phyloP scores from a whole-genome alignment of 305 asterid species.

The Solanum hybrid region DNA sequence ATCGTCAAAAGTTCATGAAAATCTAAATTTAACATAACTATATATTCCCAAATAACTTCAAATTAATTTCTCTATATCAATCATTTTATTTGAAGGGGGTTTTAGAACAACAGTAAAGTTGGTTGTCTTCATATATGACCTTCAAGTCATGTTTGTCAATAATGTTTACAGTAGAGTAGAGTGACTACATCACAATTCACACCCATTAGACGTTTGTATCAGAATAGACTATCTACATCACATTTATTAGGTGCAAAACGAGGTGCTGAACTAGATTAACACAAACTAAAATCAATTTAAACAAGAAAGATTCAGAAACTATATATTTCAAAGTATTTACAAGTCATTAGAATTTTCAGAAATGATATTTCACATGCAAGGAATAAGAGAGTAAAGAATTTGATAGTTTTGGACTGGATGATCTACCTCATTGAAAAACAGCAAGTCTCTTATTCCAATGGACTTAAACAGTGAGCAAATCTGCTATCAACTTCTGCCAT shows the following conservation, averaged over 20 bases:
- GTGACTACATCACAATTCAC: background rate
- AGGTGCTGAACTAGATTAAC: background rate
- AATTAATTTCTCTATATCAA: background rate
- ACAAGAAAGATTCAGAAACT: background rate
- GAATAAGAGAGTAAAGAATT: background rate
- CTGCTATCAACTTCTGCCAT: conserved; percentile 47
- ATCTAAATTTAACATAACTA: background rate
- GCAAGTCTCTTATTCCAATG: background rate
- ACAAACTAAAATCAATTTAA: background rate
- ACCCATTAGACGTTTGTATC: background rate
- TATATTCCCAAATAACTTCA: background rate
- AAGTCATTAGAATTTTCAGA: background rate
- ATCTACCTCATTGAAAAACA: background rate
- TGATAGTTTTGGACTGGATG: background rate
- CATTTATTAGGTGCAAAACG: background rate
- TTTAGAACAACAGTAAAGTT: background rate
- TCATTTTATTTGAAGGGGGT: background rate
- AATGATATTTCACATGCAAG: background rate
- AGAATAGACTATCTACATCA: background rate
- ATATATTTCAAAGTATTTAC: background rate
- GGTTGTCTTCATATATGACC: background rate
- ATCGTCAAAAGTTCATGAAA: background rate
- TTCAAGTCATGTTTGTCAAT: background rate
- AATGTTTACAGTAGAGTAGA: background rate
- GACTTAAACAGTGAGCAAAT: background rate